Conservation (phyloP, 768 basidiomycete genomes). For the Tricholoma sp. region DNA sequence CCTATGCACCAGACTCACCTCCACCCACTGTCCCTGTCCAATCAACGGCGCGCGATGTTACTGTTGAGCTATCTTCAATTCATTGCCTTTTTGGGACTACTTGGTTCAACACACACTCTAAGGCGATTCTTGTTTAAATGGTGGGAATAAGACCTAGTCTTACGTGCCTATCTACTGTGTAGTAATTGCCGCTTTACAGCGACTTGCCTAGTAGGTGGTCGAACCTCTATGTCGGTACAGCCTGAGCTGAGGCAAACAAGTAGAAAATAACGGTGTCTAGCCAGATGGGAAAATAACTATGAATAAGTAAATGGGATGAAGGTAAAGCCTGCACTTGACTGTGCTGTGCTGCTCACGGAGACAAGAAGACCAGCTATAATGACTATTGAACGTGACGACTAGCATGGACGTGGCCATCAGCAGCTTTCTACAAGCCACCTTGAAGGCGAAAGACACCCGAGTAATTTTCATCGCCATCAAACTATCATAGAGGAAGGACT, state of each 20-base stretch:
- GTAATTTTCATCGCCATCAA: neutral
- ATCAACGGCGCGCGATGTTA: too few species aligned
- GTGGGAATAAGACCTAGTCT: slow-evolving; percentile 2
- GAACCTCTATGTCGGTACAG: slow-evolving; percentile 2
- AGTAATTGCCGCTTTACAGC: slow-evolving; percentile 34
- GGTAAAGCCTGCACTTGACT: slow-evolving; percentile 46
- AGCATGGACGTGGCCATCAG: slow-evolving; percentile 33
- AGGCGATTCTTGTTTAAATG: neutral
- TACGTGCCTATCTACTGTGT: slow-evolving; percentile 49
- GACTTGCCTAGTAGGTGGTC: slow-evolving; percentile 41
- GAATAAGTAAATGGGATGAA: slow-evolving; percentile 48
- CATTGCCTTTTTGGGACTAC: too few species aligned
- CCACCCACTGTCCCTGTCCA: too few species aligned
- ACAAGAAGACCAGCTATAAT: slow-evolving; percentile 46
- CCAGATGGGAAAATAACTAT: slow-evolving; percentile 52
- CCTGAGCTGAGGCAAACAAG: neutral
- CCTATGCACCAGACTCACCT: too few species aligned
- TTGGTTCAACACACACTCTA: too few species aligned
- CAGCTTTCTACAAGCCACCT: slow-evolving; percentile 40
- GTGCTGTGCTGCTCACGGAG: slow-evolving; percentile 23
- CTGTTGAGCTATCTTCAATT: too few species aligned
- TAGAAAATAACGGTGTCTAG: slow-evolving; percentile 46
- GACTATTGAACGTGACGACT: slow-evolving; percentile 34
- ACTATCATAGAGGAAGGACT: neutral
- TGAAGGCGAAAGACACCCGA: slow-evolving; percentile 42